Percentiles rank a stretch among this genome's conserved stretches.
These are phyloP conservation scores for Catunica adiposa DNA, from an alignment of 2,329 filamentous ascomycete species.

Conservation along the genomic window DNA sequence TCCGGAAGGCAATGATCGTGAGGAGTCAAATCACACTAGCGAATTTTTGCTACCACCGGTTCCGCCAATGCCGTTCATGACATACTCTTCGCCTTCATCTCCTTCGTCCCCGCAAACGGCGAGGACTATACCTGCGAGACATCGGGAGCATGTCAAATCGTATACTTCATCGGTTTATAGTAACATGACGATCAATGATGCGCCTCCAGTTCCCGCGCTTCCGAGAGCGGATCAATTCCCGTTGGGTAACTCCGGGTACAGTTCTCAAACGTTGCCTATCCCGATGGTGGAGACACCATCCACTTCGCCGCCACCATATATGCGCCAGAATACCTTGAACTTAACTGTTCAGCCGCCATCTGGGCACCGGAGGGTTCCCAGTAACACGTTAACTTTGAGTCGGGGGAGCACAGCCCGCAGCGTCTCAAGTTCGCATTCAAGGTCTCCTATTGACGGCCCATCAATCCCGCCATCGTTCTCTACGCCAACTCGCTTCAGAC, in stretches of 20 bases:
- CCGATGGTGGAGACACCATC: background rate
- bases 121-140: background rate
- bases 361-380: background rate
- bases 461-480: background rate
- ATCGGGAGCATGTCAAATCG: background rate
- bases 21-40: background rate
- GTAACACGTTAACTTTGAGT: background rate
- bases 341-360: background rate
- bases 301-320: background rate
- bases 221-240: background rate
- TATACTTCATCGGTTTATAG: conserved; percentile 7
- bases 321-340: background rate
- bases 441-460: conserved; percentile 1
- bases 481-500: background rate
- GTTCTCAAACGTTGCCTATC: background rate
- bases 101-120: background rate
- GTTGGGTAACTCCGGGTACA: background rate
- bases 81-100: conserved; percentile 2
- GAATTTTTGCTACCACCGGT: conserved; percentile 1
- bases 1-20: conserved; percentile 2
- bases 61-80: background rate
- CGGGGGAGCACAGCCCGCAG: background rate
- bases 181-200: background rate
- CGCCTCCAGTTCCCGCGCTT: conserved; percentile 6
- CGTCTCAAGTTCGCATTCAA: background rate